Evolutionary conservation across 768 basidiomycete species (phyloP), one percentile per base, ranked within the genome.

Genomic region (Mycena olivaceomarginata): DNA sequence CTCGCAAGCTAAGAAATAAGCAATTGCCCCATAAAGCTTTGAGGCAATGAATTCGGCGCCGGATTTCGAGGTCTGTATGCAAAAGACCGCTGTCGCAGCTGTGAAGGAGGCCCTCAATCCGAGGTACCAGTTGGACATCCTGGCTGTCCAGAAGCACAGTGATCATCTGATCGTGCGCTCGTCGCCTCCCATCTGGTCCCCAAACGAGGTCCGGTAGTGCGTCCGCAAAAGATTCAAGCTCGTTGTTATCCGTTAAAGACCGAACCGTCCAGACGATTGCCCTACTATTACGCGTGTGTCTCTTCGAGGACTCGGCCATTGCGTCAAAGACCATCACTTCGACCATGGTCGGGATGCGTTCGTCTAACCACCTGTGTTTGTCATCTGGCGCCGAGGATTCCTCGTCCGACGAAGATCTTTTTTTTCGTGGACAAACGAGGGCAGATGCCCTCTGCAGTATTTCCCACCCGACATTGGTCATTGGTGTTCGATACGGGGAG

Each of bases 291-390:
- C 70, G 57, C 45, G 62, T n/a, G 13, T 25, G 16, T 11, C 53
- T 53, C 10, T 37, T 20, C 2, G 25, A 13, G 11, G 70, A 70
- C 18, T 60, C 18, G 4, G 18, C n/a, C 20, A 22, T 12, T 12
- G 70, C 70, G 20, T 70, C 60, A 22, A 20, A n/a, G 10, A 15
- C 39, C 70, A 70, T 70, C 12, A 70, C 40, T 4, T 70, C 57
- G 45, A 70, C 45, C 70, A 70, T 70, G 5, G 70, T 60, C 6
- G 68, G 68, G 18, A 11, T 59, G 40, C 9, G 20, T 70, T 60
- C 46, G 25, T 46, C 13, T 46, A 15, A 25, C 25, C 25, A 9
- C 53, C 18, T 20, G n/a, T 25, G 25, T 25, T 12, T 12, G 31
- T 15, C 40, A 39, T 25, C 41, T 22, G 67, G 53, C 20, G 37